phyloP scores from a whole-genome alignment of 2,329 filamentous ascomycete species.

The Emmonsiellopsis sp. region DNA sequence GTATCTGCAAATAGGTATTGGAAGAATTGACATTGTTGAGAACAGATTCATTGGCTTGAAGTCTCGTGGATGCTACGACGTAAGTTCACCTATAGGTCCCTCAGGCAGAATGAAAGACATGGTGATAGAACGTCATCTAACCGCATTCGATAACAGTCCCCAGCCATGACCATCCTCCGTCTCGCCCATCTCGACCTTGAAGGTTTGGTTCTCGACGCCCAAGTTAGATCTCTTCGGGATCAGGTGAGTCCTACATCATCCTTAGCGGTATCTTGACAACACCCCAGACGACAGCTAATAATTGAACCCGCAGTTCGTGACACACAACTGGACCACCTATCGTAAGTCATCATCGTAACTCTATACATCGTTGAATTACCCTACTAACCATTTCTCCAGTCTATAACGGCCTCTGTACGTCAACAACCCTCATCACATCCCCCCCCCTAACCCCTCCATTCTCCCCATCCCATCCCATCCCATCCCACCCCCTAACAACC shows the following conservation, averaged over 20 bases:
- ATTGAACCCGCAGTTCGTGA: no score
- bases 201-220: slow-evolving; percentile 55
- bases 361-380: slow-evolving; percentile 30
- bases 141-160: slow-evolving; percentile 29
- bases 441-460: no score
- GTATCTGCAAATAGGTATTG: slow-evolving; percentile 44
- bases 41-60: slow-evolving; percentile 67
- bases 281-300: no score
- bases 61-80: slow-evolving; percentile 1
- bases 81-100: no score
- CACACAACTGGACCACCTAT: no score
- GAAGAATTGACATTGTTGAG: slow-evolving; percentile 69
- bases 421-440: background rate
- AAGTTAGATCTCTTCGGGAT: slow-evolving; percentile 56
- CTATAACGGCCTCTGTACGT: slow-evolving; percentile 48
- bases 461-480: no score
- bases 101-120: no score
- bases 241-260: slow-evolving; percentile 15
- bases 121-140: background rate
- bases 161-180: slow-evolving; percentile 49
- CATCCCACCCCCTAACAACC: no score
- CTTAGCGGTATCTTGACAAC: background rate
- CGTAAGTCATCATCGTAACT: slow-evolving; percentile 51
- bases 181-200: slow-evolving; percentile 55
- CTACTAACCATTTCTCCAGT: slow-evolving; percentile 9